These are phyloP conservation scores for Plasmodium vivax DNA, from an alignment of 169 alveolate species.

Conservation along the genomic window DNA sequence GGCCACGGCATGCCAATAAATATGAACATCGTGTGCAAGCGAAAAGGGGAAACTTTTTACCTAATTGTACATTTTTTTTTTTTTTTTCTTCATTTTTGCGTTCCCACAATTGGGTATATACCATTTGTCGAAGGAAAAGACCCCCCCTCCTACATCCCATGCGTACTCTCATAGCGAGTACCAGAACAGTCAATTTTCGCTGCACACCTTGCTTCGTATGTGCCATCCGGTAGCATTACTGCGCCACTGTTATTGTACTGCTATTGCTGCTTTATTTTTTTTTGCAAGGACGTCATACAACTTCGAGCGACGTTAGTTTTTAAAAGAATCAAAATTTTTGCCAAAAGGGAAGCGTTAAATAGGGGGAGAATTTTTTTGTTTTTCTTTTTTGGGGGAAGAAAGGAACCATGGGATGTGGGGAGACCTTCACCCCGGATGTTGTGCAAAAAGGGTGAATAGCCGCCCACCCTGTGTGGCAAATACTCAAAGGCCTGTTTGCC, in stretches of 20 bases:
- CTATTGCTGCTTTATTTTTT: neutral
- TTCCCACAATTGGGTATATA: neutral
- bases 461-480: neutral
- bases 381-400: neutral
- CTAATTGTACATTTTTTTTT: neutral
- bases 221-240: neutral
- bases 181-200: neutral
- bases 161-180: neutral
- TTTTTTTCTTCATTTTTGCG: neutral
- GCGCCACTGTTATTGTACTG: neutral
- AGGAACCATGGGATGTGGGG: neutral
- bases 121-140: neutral
- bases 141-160: neutral
- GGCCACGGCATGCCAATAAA: neutral
- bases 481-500: neutral
- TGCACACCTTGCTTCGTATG: neutral
- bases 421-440: neutral
- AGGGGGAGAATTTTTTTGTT: neutral
- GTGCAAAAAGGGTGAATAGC: neutral
- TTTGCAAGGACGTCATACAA: neutral
- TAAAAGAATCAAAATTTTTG: neutral
- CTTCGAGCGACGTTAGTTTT: neutral
- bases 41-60: neutral
- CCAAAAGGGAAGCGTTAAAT: neutral
- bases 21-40: neutral